Evolutionary conservation across 2,329 filamentous ascomycete genomes (phyloP).

Genomic region (Exserohilum turcica): DNA sequence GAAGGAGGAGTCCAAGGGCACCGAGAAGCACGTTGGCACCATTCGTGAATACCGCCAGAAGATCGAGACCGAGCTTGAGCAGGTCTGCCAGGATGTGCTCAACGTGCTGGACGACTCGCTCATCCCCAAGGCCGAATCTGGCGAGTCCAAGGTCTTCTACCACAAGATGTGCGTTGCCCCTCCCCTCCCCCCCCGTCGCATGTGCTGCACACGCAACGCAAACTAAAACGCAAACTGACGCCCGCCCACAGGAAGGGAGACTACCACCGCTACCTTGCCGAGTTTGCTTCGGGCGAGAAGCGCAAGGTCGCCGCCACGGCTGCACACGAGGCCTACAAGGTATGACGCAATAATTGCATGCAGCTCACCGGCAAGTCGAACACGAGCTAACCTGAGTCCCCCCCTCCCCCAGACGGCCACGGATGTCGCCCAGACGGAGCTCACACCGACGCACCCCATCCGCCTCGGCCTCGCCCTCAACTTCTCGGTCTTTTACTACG

Average conservation of each 20-base stretch:
- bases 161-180: constrained; percentile 90
- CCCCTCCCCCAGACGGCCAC: constrained; percentile 79
- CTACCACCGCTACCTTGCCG: constrained; percentile 93
- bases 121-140: constrained; percentile 93
- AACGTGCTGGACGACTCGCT: constrained; percentile 91
- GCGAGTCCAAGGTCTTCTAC: constrained; percentile 99
- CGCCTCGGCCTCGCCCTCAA: constrained; percentile 96
- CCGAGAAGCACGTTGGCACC: constrained; percentile 88
- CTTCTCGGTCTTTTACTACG: constrained; percentile 99
- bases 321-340: constrained; percentile 97
- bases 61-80: constrained; percentile 96
- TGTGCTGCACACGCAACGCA: constrained; percentile 20
- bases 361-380: constrained; percentile 2
- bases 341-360: constrained; percentile 53
- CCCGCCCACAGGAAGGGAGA: constrained; percentile 90
- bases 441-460: constrained; percentile 97
- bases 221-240: too few species aligned
- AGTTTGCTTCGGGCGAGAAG: constrained; percentile 92
- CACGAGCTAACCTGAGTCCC: constrained; percentile 31
- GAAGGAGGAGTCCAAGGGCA: constrained; percentile 99
- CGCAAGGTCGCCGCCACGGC: constrained; percentile 85
- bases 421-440: constrained; percentile 96
- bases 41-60: constrained; percentile 98
- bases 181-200: not conserved
- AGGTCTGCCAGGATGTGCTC: constrained; percentile 97